Evolutionary conservation across 257 asterid genomes (phyloP).

Genomic region (Vinca minor): DNA sequence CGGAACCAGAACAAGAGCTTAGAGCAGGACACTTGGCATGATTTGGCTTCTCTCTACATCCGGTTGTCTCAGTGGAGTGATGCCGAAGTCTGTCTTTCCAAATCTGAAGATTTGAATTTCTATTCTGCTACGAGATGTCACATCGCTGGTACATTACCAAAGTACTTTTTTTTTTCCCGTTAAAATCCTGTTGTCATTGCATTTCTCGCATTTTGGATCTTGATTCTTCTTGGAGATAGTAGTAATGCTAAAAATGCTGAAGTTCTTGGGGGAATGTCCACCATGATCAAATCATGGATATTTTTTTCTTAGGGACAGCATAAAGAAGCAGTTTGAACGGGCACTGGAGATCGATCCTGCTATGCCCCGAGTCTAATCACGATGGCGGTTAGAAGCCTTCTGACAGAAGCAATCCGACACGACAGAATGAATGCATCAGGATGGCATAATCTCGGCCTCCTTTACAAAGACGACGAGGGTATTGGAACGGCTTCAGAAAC

Average conservation of each 20-base stretch:
- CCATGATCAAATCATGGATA: background rate
- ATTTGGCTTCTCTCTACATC: constrained; percentile 74
- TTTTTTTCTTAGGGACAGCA: constrained; percentile 26
- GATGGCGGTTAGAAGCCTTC: constrained; percentile 53
- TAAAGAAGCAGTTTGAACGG: constrained; percentile 51
- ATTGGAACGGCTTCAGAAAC: constrained; percentile 44
- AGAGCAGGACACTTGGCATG: constrained; percentile 80
- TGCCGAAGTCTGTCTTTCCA: constrained; percentile 74
- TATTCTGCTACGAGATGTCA: constrained; percentile 72
- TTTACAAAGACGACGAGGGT: constrained; percentile 61
- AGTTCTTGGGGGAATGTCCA: too few species aligned
- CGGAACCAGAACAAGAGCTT: constrained; percentile 29
- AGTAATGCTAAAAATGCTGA: background rate
- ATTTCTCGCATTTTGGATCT: background rate
- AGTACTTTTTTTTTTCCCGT: background rate
- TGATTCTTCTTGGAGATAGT: background rate
- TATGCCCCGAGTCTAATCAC: constrained; percentile 68
- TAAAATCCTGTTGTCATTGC: background rate
- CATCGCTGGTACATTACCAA: constrained; percentile 42
- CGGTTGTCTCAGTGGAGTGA: constrained; percentile 64
- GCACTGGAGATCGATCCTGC: constrained; percentile 59
- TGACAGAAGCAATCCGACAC: constrained; percentile 61
- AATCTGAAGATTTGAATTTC: constrained; percentile 40
- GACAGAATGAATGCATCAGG: constrained; percentile 60
- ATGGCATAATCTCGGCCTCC: constrained; percentile 77